phyloP scores from a whole-genome alignment of 140 eudicot genomes.

The Flaveria floridana region DNA sequence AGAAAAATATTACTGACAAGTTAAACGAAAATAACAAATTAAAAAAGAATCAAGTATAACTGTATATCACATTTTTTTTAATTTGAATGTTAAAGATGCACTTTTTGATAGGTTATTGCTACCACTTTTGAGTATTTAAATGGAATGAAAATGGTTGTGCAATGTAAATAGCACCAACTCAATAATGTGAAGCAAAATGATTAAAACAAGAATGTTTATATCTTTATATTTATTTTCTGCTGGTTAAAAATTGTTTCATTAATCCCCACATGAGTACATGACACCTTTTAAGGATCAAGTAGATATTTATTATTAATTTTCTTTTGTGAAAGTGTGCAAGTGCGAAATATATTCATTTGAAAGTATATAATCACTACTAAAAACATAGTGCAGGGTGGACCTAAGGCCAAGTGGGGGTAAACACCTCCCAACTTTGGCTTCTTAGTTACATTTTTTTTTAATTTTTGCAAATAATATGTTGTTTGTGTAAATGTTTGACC shows the following conservation, averaged over 20 bases:
- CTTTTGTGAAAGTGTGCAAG: not conserved
- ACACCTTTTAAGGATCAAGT: not conserved
- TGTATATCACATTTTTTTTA: not conserved
- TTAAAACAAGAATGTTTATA: conserved; percentile 3
- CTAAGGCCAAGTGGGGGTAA: not conserved
- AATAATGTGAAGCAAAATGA: conserved; percentile 25
- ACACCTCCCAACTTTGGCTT: not conserved
- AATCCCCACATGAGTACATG: not conserved
- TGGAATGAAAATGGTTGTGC: conserved; percentile 15
- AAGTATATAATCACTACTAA: not conserved
- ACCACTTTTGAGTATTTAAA: conserved; percentile 32
- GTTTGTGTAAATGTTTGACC: conserved; percentile 7
- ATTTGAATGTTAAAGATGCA: conserved; percentile 13
- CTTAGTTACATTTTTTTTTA: not conserved
- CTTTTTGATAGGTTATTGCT: conserved; percentile 27
- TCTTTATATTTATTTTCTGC: not conserved
- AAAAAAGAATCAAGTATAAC: too few species aligned
- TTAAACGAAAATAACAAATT: too few species aligned
- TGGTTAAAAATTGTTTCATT: not conserved
- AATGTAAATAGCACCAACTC: conserved; percentile 24
- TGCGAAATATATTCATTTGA: not conserved
- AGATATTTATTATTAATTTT: not conserved
- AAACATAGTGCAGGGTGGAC: not conserved
- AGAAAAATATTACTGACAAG: too few species aligned
- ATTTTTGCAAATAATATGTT: not conserved